Evolutionary conservation across 164 flowering plant species (phyloP).

Genomic region (Vitis rupestris): DNA sequence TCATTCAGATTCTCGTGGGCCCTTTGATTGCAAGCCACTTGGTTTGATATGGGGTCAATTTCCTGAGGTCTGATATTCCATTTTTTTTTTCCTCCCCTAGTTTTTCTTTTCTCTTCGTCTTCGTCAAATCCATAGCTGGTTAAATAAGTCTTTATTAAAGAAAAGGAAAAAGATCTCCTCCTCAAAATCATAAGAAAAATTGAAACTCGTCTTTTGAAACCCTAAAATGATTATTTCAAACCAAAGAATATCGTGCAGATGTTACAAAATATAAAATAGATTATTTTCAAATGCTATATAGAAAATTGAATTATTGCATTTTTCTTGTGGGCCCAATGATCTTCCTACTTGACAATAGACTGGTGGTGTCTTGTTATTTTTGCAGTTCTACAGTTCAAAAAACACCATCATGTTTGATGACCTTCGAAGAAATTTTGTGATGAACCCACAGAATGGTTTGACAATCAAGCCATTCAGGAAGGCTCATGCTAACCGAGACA

Average conservation of each 20-base stretch:
- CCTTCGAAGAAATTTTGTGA: slow-evolving; percentile 86
- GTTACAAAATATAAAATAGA: neutral
- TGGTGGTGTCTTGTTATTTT: slow-evolving; percentile 4
- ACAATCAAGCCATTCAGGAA: slow-evolving; percentile 81
- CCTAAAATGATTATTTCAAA: neutral
- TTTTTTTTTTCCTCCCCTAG: neutral
- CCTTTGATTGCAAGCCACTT: slow-evolving; percentile 96
- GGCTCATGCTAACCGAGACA: slow-evolving; percentile 75
- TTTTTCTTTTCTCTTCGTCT: neutral
- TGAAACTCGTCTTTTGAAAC: no score
- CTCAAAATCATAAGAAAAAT: no score
- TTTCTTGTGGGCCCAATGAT: neutral
- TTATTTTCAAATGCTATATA: neutral
- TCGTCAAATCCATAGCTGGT: no score
- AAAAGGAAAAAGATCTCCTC: no score
- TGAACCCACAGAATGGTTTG: slow-evolving; percentile 97
- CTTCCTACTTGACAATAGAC: neutral
- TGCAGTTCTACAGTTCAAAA: slow-evolving; percentile 76
- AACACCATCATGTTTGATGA: slow-evolving; percentile 99
- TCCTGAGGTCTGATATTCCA: slow-evolving; percentile 59
- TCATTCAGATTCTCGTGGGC: slow-evolving; percentile 78
- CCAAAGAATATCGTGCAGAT: neutral
- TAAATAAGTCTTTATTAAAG: no score
- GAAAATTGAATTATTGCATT: neutral
- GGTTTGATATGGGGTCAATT: slow-evolving; percentile 92